Evolutionary conservation across 208 protist species (phyloP).

Genomic region (Phytomonas francai): DNA sequence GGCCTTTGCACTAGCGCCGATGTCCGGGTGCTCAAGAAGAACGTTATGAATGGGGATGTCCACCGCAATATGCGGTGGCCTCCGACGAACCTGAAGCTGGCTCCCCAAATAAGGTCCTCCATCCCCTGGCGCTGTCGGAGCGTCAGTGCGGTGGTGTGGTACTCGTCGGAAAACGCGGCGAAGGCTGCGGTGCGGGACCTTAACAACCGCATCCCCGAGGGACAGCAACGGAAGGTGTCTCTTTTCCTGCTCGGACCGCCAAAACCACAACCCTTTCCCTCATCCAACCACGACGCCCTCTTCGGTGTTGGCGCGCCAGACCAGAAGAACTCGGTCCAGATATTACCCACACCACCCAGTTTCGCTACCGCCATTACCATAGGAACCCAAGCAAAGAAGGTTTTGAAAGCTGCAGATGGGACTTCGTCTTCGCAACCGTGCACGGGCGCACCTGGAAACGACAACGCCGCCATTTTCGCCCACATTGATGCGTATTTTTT

Average conservation of each 20-base stretch:
- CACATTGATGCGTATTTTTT: constrained; percentile 50
- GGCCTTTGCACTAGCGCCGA: constrained; percentile 20
- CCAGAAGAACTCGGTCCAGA: neutral
- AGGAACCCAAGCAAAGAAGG: neutral
- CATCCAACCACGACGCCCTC: neutral
- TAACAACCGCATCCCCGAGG: constrained; percentile 8
- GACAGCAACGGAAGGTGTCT: constrained; percentile 12
- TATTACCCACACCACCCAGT: neutral
- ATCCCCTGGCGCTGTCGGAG: constrained; percentile 16
- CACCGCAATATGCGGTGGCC: constrained; percentile 24
- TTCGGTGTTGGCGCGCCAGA: neutral
- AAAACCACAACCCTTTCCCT: neutral
- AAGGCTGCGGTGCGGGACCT: constrained; percentile 11
- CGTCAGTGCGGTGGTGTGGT: constrained; percentile 41
- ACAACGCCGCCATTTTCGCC: constrained; percentile 19
- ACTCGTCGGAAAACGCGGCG: constrained; percentile 16
- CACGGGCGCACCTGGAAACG: constrained; percentile 1
- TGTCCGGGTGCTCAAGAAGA: constrained; percentile 13
- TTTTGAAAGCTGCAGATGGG: neutral
- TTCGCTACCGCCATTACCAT: neutral
- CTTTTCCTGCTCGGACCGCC: neutral
- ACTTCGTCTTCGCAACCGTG: neutral
- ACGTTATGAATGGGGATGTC: constrained; percentile 18
- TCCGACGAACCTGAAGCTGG: constrained; percentile 4
- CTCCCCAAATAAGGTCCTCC: neutral